A percentile compares a stretch with the other conserved stretches of the same genome.
These are phyloP conservation scores for Cyamopsis tetragonoloba DNA, from an alignment of 306 rosid species.

Conservation along the genomic window DNA sequence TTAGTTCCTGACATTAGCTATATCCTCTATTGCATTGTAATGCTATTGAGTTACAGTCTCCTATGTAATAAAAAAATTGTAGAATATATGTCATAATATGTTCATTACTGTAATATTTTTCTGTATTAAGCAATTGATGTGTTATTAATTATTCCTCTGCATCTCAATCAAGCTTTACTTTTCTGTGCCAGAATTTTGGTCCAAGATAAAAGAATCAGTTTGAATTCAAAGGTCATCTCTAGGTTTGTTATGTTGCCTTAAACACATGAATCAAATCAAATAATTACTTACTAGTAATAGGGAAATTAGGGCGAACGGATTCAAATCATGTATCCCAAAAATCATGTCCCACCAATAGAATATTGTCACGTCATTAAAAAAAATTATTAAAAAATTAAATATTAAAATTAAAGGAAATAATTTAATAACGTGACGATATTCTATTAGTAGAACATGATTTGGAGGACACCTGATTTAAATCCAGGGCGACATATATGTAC, in stretches of 20 bases:
- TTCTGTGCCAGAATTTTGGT: neutral
- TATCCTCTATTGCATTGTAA: neutral
- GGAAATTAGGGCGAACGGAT: neutral
- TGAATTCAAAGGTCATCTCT: neutral
- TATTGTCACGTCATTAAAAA: no score
- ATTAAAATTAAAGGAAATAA: no score
- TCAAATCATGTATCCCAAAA: no score
- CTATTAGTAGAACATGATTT: no score
- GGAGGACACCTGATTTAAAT: no score
- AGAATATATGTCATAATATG: neutral
- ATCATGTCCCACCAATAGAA: no score
- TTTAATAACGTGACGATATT: no score
- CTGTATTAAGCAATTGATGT: neutral
- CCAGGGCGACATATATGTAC: no score
- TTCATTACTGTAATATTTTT: neutral
- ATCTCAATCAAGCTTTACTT: neutral
- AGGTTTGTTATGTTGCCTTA: neutral
- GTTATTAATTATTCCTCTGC: neutral
- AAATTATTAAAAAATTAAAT: no score
- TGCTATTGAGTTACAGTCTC: neutral
- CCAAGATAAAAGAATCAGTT: neutral
- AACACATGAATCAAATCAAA: neutral
- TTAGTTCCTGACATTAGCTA: neutral
- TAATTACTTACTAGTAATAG: neutral
- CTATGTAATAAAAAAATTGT: neutral